Base-by-base conservation (phyloP, 176 grass and related monocot species). In the Guadua angustifolia region DNA sequence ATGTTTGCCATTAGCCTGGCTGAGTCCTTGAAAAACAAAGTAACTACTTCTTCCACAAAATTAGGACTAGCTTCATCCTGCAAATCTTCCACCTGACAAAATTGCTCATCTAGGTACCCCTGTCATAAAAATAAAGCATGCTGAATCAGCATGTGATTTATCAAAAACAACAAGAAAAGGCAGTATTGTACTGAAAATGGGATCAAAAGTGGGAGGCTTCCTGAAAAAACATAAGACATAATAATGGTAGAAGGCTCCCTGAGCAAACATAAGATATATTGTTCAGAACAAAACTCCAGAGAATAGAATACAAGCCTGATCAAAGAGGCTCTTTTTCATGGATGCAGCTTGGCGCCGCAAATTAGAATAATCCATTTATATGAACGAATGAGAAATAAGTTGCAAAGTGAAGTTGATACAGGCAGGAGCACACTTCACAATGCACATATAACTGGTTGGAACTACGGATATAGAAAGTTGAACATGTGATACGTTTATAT, bases 81-180 rank as follows among this genome's bases (percentile, higher is more conserved):
- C 79, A 95, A 90, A 60, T 99, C 96, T 81, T 99, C 96, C 69
- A 99, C 85, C 81, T 95, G 96, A 85, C 86, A 69, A 81, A 99
- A 99, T 25, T 99, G 96, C 80, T 99, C 96, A 74, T 99, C 96
- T 47, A 99, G 85, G 88, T 92, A 92, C 8, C 93, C 96, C 96
- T 99, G 91, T 39, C 69, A 83, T 67, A 12, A 74, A 77, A 80
- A 79, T 68, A 79, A 46, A 79, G 50, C 16, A 24, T 86, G 39
- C 58, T 44, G 45, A 82, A 79, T 90, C 68, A 87, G 84, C 39
- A 74, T 35, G 36, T 57, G 58, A 53, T 66, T 50, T 75, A 57
- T 72, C 25, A 70, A 89, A 80, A 38, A 57, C 39, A 73, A 73
- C 38, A 86, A 49, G 38, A 70, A 77, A 62, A 70, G n/a, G 18